Evolutionary conservation across 2,329 filamentous ascomycete genomes (phyloP).

Genomic region (Myriosclerotinia duriaeana): DNA sequence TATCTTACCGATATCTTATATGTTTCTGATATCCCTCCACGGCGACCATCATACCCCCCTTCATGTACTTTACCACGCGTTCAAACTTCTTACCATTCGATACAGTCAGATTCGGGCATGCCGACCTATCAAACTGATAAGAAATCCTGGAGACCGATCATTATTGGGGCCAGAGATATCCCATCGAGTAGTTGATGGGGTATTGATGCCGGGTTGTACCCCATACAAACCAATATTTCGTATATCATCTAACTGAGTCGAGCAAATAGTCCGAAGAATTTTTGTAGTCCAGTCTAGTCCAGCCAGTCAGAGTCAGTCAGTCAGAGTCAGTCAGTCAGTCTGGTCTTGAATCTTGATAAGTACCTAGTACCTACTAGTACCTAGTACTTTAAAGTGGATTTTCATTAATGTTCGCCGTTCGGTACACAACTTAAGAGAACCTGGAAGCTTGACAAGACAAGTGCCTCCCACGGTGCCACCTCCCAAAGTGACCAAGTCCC

Average conservation of each 20-base stretch:
- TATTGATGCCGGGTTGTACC: not conserved
- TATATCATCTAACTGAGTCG: not conserved
- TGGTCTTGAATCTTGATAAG: not conserved
- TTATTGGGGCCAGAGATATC: not conserved
- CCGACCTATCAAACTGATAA: not conserved
- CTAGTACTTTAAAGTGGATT: not conserved
- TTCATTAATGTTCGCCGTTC: too few relatives aligned
- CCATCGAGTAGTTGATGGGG: not conserved
- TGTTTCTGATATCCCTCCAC: not conserved
- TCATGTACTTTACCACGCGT: not conserved
- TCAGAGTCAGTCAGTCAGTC: too few relatives aligned
- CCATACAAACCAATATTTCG: not conserved
- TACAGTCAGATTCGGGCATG: slow-evolving; percentile 3
- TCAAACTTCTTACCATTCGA: not conserved
- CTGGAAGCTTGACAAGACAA: too few relatives aligned
- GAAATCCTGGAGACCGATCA: slow-evolving; percentile 8
- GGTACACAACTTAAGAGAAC: too few relatives aligned
- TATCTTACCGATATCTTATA: not conserved
- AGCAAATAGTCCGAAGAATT: not conserved
- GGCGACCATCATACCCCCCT: not conserved
- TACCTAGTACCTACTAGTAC: not conserved
- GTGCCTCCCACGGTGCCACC: too few relatives aligned
- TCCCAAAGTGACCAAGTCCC: too few relatives aligned
- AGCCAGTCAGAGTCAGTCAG: too few relatives aligned
- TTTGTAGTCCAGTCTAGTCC: not conserved